These are phyloP conservation scores for Plasmodium falciparum DNA, from an alignment of 169 alveolate genomes.

Conservation along the genomic window DNA sequence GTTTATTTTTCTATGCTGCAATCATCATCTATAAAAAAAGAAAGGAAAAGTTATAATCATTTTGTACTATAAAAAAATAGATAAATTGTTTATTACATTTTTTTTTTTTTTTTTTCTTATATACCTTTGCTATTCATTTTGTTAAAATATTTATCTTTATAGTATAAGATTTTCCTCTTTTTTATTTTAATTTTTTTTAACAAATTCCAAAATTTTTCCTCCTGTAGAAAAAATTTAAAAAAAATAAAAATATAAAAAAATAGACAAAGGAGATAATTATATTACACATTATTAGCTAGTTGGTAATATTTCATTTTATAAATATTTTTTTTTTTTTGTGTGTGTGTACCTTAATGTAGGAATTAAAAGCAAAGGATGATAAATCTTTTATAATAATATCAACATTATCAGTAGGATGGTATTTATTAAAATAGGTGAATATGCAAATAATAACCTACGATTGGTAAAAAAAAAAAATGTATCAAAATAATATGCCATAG, in stretches of 20 bases:
- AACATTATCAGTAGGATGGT: slow-evolving; percentile 46
- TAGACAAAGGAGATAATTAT: neutral
- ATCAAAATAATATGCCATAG: neutral
- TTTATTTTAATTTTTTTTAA: slow-evolving; percentile 57
- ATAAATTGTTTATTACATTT: no score
- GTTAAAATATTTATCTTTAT: slow-evolving; percentile 48
- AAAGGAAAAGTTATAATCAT: no score
- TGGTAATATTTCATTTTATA: neutral
- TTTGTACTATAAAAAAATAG: no score
- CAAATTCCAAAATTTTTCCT: slow-evolving; percentile 57
- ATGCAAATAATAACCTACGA: slow-evolving; percentile 56
- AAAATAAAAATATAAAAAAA: slow-evolving; percentile 1
- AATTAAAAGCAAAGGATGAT: slow-evolving; percentile 51
- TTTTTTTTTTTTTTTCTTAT: no score
- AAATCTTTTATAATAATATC: slow-evolving; percentile 48
- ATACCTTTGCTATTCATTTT: slow-evolving; percentile 26
- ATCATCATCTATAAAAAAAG: neutral
- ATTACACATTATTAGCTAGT: neutral
- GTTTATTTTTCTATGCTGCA: neutral
- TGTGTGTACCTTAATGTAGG: slow-evolving; percentile 32
- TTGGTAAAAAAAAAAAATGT: neutral
- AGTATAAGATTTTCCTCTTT: slow-evolving; percentile 49
- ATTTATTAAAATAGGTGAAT: slow-evolving; percentile 52
- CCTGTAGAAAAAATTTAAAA: slow-evolving; percentile 9
- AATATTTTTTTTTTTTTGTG: neutral